Base-by-base conservation (phyloP, 345 rosid genomes). In the Cardamine chenopodiifolia region DNA sequence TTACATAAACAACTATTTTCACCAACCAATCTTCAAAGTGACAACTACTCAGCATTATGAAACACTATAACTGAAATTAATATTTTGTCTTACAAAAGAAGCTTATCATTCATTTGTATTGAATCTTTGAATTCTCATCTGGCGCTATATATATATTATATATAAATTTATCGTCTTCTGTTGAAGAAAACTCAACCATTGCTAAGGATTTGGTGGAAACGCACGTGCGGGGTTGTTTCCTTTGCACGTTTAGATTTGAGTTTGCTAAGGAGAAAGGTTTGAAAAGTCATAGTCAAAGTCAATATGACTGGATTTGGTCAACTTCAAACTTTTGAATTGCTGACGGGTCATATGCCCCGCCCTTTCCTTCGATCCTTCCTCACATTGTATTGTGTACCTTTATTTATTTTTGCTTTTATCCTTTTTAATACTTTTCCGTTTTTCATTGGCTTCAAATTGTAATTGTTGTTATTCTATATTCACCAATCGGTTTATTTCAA, bases 211-310 rank as follows among this genome's bases (percentile, higher is more conserved):
- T n/a, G 71, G 80, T 76, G 45, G 71, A 5, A 34, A 63, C 52
- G 75, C 71, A 76, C 80, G 66, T 76, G 80, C 59, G 54, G 26
- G 32, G 25, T 76, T 70, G 79, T 76, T 55, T n/a, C n/a, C n/a
- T n/a, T n/a, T 42, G 70, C 79, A 76, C 74, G 73, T 40, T 40
- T 39, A 7, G 5, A 3, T 8, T 29, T 14, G 48, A 31, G 58
- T 52, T 52, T 29, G 23, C 13, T 76, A 37, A 39, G 18, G 68
- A 39, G 68, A 50, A 52, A 62, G 9, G 40, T 62, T 70, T 63
- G 75, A 76, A 63, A 70, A 54, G 59, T 76, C 80, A 55, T 3
- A 1, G 48, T 76, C 59, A 76, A 54, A 69, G 48, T 76, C 66
- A 70, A 18, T 32, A 62, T 14, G 66, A 70, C 75, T 70, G 11